These are phyloP conservation scores for Podochytrium sp. DNA, from an alignment of 192 early-diverging fungal genomes.

Conservation along the genomic window DNA sequence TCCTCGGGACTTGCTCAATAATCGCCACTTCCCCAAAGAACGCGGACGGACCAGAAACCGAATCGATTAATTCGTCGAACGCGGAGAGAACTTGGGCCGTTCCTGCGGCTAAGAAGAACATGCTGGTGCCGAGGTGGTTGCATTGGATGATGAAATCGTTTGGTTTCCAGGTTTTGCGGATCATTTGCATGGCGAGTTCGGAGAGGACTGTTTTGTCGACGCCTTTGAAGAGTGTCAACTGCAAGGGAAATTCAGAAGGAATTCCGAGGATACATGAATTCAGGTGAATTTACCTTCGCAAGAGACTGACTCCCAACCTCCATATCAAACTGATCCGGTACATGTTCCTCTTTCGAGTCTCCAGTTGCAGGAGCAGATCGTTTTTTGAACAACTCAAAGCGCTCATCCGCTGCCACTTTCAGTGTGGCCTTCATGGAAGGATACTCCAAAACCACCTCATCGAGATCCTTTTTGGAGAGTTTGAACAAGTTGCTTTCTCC, in stretches of 20 bases:
- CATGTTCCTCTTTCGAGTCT: neutral
- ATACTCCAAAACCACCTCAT: constrained; percentile 34
- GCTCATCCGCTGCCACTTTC: constrained; percentile 47
- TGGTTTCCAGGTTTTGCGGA: constrained; percentile 32
- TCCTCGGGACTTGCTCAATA: constrained; percentile 52
- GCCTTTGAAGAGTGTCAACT: constrained; percentile 42
- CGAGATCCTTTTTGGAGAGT: constrained; percentile 39
- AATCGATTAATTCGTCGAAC: constrained; percentile 50
- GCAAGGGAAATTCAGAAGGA: neutral
- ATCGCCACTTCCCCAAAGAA: constrained; percentile 64
- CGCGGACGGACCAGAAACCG: constrained; percentile 37
- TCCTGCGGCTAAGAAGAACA: constrained; percentile 59
- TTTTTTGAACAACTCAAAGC: constrained; percentile 3
- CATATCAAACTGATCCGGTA: constrained; percentile 42
- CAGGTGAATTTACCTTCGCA: constrained; percentile 35
- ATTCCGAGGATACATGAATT: no score
- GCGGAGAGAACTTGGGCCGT: constrained; percentile 46
- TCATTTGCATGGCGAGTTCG: constrained; percentile 45
- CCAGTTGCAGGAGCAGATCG: neutral
- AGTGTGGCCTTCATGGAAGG: constrained; percentile 45
- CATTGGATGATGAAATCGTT: constrained; percentile 39
- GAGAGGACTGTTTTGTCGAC: constrained; percentile 38
- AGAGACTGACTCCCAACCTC: constrained; percentile 47
- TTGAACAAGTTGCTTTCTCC: constrained; percentile 47
- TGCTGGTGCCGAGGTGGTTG: constrained; percentile 43